Base-by-base conservation (phyloP, 257 asterid genomes). In the Nicotiana tomentosiformis region DNA sequence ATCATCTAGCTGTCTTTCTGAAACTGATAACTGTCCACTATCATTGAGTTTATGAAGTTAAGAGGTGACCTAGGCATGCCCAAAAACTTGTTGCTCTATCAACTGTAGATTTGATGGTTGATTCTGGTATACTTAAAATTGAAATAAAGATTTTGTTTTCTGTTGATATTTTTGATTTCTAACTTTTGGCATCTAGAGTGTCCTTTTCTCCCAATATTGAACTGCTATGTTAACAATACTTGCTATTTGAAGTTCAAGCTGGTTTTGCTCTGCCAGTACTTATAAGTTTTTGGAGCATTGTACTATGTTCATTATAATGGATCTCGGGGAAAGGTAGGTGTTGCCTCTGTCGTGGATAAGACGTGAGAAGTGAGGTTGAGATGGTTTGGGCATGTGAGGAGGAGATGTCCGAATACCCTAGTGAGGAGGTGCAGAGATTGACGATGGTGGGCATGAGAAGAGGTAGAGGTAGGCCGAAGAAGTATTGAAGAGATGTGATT, bases 231-330 rank as follows among this genome's bases (percentile, higher is more conserved):
- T 10, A 51, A 11, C 20, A 77, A 9, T 20, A 55, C 46, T 77
- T 77, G 32, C n/a, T 35, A 77, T 55, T 69, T 69, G 78, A 30
- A 77, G 66, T 77, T 77, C 81, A 14, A 55, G 81, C 53, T 12
- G 66, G 53, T 17, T 37, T 53, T 68, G 77, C 56, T 7, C 74
- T 32, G 23, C 14, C 55, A 2, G 4, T 9, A 49, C 15, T 66
- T 32, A 32, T 32, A 32, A 32, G 33, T 32, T 32, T 20, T 20
- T 20, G 23, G 23, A 20, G 23, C 23, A 0, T 20, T 20, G 23
- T 20, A 20, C 23, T 20, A 20, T 20, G 23, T 20, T 20, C 23
- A 20, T 20, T 20, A 20, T 20, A 20, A 20, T 20, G 23, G 23
- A 20, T 32, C 33, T 32, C 4, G 33, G 3, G 33, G 3, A 32